phyloP scores from a whole-genome alignment of 768 basidiomycete genomes.

The Amanita subjunquillea region DNA sequence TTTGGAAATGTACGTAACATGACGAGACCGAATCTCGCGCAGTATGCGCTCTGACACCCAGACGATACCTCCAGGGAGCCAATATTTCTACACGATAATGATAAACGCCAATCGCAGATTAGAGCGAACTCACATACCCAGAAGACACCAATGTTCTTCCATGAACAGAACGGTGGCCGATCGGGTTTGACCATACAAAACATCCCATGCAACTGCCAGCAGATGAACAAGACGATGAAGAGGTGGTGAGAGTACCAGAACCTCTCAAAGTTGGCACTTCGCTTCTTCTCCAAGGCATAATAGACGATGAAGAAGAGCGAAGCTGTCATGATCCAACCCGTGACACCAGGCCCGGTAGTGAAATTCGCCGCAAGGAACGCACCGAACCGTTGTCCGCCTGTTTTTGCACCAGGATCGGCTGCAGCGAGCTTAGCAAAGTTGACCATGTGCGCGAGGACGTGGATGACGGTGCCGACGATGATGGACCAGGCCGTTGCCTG shows the following conservation, averaged over 20 bases:
- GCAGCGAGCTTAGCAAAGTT: conserved; percentile 68
- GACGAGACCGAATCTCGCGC: conserved; percentile 85
- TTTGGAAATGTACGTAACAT: conserved; percentile 87
- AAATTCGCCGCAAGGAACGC: conserved; percentile 79
- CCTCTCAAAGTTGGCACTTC: conserved; percentile 70
- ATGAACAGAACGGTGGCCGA: conserved; percentile 79
- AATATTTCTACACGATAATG: conserved; percentile 54
- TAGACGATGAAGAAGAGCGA: conserved; percentile 71
- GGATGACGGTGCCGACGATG: conserved; percentile 64
- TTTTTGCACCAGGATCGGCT: conserved; percentile 41
- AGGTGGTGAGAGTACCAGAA: conserved; percentile 90
- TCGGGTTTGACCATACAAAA: conserved; percentile 96
- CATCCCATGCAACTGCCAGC: conserved; percentile 94
- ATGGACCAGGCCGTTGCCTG: conserved; percentile 90
- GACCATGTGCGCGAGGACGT: conserved; percentile 78
- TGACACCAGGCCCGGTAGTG: conserved; percentile 68
- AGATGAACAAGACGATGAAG: conserved; percentile 86
- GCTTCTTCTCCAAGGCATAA: conserved; percentile 76
- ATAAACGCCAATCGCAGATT: conserved; percentile 5
- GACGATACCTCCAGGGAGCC: conserved; percentile 79
- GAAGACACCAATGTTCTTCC: conserved; percentile 82
- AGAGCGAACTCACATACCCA: conserved; percentile 53
- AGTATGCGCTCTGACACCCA: conserved; percentile 85
- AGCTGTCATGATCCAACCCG: conserved; percentile 84
- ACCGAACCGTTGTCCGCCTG: conserved; percentile 40